Conservation (phyloP, 2,329 filamentous ascomycete species). For the Fusarium domesticum region DNA sequence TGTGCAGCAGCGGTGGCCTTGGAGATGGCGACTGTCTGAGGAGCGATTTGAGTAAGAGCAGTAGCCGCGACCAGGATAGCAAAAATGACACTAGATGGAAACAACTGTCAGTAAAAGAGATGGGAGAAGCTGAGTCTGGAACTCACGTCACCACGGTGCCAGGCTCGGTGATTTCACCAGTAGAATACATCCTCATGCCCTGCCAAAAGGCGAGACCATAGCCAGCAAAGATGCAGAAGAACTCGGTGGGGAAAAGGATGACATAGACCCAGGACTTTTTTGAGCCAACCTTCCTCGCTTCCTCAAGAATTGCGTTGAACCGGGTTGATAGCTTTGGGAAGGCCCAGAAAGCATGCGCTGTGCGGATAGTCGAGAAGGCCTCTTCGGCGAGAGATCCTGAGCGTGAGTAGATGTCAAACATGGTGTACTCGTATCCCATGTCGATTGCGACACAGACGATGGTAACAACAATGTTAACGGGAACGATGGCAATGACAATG, state of each 20-base stretch:
- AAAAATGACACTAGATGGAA: slow-evolving; percentile 41
- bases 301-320: slow-evolving; percentile 42
- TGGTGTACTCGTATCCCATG: slow-evolving; percentile 40
- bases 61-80: slow-evolving; percentile 46
- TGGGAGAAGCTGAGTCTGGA: neutral
- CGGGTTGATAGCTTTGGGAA: slow-evolving; percentile 41
- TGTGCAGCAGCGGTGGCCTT: slow-evolving; percentile 46
- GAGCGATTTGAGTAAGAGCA: slow-evolving; percentile 46
- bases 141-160: slow-evolving; percentile 47
- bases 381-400: slow-evolving; percentile 48
- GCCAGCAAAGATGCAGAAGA: slow-evolving; percentile 47
- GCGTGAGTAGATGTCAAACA: slow-evolving; percentile 43
- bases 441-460: slow-evolving; percentile 39
- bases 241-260: slow-evolving; percentile 44
- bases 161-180: slow-evolving; percentile 43
- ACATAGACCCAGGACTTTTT: slow-evolving; percentile 45
- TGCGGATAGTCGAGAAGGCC: slow-evolving; percentile 47
- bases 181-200: slow-evolving; percentile 45
- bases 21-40: slow-evolving; percentile 44
- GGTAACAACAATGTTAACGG: slow-evolving; percentile 42
- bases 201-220: slow-evolving; percentile 53
- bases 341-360: slow-evolving; percentile 50
- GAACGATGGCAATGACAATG: slow-evolving; percentile 46
- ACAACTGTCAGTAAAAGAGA: neutral
- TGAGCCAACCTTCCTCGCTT: slow-evolving; percentile 38